Base-by-base conservation (phyloP, 768 basidiomycete species). In the Kondoa malvinella region DNA sequence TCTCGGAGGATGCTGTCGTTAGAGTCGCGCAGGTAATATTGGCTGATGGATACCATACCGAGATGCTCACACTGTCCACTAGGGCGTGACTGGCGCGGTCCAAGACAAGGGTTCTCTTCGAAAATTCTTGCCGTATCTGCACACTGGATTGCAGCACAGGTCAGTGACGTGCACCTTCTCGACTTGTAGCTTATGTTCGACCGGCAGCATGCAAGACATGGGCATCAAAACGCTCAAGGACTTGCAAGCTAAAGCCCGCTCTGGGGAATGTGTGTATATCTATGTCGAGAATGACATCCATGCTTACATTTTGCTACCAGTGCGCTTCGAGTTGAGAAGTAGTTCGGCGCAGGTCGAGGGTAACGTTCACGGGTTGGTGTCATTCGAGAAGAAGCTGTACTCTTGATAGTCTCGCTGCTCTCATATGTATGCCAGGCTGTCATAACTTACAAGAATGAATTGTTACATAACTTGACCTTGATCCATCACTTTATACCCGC, bases 71-170 rank as follows among this genome's bases (percentile, higher is more conserved):
- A 14, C 50, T n/a, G 50, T 56, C 50, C 14, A 56, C 14, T 56
- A 92, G 77, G 91, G 91, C 69, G 94, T 99, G 8, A 88, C 88
- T 15, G 94, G 94, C 15, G 91, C 96, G 73, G 94, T 97, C 14
- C 88, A 89, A 78, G 94, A 99, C 78, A 96, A 95, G 81, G 95
- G 95, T 3, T 89, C 88, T 69, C 85, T 96, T 72, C 86, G 85
- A 79, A 87, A 87, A 65, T 97, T 97, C 78, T 75, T 97, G 64
- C 94, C 92, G 1, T 79, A 79, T 74, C 70, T 79, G 32, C 76
- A 76, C 71, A 76, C 77, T 34, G 78, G 77, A 70, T 71, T 80
- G 89, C 75, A 79, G 61, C 66, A 70, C 40, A 50, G 40, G 40
- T 27, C 26, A 8, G 8, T 61, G 26, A 12, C 26, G 25, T 61